phyloP scores from a whole-genome alignment of 2,329 filamentous ascomycete genomes.

The Pestalotiopsis sp. region DNA sequence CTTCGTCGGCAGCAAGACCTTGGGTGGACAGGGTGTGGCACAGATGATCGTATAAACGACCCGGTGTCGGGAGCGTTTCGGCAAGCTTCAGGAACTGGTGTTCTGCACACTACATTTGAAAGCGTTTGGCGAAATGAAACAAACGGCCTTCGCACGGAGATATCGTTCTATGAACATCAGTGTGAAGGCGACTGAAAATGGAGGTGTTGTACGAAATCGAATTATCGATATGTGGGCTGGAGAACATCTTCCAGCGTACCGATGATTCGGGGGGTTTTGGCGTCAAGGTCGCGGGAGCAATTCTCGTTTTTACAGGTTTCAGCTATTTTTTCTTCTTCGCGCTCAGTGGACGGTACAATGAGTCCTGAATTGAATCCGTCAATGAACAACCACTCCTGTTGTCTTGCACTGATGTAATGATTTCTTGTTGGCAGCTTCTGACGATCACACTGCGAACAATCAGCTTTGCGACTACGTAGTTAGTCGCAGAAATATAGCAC shows the following conservation, averaged over 20 bases:
- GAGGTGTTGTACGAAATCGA: neutral
- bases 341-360: neutral
- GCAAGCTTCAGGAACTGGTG: neutral
- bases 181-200: neutral
- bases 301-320: neutral
- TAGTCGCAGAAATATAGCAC: too few relatives aligned
- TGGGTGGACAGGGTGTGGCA: slow-evolving; percentile 89
- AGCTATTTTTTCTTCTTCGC: neutral
- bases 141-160: neutral
- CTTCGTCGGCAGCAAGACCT: slow-evolving; percentile 91
- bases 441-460: too few relatives aligned
- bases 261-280: slow-evolving; percentile 22
- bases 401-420: too few relatives aligned
- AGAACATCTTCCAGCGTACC: slow-evolving; percentile 18
- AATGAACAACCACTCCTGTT: neutral
- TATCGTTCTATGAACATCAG: neutral
- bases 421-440: too few relatives aligned
- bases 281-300: slow-evolving; percentile 16
- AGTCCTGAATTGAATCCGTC: neutral
- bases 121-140: neutral
- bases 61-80: neutral
- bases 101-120: neutral
- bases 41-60: slow-evolving; percentile 88
- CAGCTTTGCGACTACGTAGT: too few relatives aligned
- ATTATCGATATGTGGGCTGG: neutral